Conservation (phyloP, 805 yeast species). For the Candida namnaoensis region DNA sequence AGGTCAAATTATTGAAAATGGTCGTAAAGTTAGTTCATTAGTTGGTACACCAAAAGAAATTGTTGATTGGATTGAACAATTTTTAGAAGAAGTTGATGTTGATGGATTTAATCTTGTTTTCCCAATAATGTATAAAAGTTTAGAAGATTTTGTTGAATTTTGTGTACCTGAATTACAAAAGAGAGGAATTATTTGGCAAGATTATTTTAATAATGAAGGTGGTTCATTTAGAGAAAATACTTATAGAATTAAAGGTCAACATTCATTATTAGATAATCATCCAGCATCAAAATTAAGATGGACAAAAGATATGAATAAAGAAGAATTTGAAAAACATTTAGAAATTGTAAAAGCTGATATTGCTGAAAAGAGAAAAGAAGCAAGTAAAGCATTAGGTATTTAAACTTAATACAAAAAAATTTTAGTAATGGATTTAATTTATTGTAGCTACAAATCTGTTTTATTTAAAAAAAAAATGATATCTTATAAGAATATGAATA, state of each 20-base stretch:
- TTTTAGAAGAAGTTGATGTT: conserved; percentile 28
- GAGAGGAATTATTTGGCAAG: conserved; percentile 26
- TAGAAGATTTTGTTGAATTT: conserved; percentile 26
- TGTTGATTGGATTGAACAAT: conserved; percentile 27
- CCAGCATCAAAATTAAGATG: conserved; percentile 10
- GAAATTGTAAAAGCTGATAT: too few species aligned
- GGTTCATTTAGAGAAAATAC: conserved; percentile 25
- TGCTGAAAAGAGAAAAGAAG: too few species aligned
- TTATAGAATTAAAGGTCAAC: conserved; percentile 17
- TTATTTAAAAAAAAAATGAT: too few species aligned
- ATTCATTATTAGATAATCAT: conserved; percentile 7
- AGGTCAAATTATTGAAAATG: conserved; percentile 7
- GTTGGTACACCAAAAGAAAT: conserved; percentile 27
- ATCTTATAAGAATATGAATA: too few species aligned
- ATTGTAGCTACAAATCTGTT: too few species aligned
- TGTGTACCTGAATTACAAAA: conserved; percentile 25
- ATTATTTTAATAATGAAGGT: conserved; percentile 20
- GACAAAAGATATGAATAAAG: conserved; percentile 1
- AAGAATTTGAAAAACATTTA: conserved; percentile 2
- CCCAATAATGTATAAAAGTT: conserved; percentile 26
- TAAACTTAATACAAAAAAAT: too few species aligned
- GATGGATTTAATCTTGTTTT: conserved; percentile 33
- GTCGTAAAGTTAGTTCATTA: conserved; percentile 6
- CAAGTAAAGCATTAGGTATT: too few species aligned
- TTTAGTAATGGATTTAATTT: too few species aligned